These are phyloP conservation scores for Lepiota venenata DNA, from an alignment of 768 basidiomycete genomes.

Conservation along the genomic window DNA sequence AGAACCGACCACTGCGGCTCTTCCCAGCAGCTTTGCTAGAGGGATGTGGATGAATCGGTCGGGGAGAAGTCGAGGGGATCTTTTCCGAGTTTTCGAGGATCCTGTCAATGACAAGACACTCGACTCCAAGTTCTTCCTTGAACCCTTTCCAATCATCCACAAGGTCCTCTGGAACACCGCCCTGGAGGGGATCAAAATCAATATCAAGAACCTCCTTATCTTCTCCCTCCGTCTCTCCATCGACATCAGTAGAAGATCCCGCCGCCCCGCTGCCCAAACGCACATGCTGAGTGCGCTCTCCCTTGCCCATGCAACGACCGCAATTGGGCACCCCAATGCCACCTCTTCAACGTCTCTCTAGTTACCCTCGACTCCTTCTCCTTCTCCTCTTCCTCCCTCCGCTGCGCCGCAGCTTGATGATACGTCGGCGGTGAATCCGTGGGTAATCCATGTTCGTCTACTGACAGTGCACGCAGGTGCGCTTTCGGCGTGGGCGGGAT, in stretches of 20 bases:
- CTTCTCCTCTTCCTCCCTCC: slow-evolving; percentile 44
- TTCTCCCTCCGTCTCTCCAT: background rate
- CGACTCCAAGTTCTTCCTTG: slow-evolving; percentile 76
- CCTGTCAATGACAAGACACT: slow-evolving; percentile 75
- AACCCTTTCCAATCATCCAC: slow-evolving; percentile 76
- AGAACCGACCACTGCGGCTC: slow-evolving; percentile 55
- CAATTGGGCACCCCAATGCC: slow-evolving; percentile 61
- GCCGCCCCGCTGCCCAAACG: background rate
- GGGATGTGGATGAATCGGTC: slow-evolving; percentile 6
- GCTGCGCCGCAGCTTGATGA: slow-evolving; percentile 52
- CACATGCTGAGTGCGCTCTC: background rate
- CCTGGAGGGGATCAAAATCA: slow-evolving; percentile 24
- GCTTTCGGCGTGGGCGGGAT: slow-evolving; percentile 69
- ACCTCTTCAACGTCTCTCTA: slow-evolving; percentile 60
- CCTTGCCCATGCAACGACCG: slow-evolving; percentile 10
- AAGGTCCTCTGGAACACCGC: slow-evolving; percentile 63
- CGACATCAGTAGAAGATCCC: slow-evolving; percentile 27
- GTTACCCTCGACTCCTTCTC: slow-evolving; percentile 50
- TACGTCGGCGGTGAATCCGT: slow-evolving; percentile 75
- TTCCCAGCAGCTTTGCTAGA: slow-evolving; percentile 15
- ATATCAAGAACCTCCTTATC: background rate
- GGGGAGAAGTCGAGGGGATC: slow-evolving; percentile 11
- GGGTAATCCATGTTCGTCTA: slow-evolving; percentile 26
- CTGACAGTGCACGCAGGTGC: slow-evolving; percentile 17
- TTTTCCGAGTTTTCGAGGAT: slow-evolving; percentile 42